Evolutionary conservation across 2,329 filamentous ascomycete genomes (phyloP), one percentile per base, ranked within the genome.

Genomic region (Aspergillus sergii): DNA sequence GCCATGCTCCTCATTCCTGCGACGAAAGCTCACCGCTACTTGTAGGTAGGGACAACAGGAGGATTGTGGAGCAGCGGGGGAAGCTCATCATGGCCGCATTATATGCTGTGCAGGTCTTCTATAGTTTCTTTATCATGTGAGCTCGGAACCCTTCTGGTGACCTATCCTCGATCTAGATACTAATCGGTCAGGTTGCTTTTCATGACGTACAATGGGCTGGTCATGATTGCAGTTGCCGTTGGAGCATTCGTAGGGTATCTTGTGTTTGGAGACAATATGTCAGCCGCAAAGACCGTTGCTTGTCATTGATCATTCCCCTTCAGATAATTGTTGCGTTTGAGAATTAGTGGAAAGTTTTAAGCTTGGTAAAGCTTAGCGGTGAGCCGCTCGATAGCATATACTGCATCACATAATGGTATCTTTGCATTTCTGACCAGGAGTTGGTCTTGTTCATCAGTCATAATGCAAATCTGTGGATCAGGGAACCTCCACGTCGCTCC

Each of bases 181-280:
- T 63, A 32, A 61, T 23, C 28, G 46, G 32, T 23, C 64, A 98
- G 94, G 95, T 84, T 99, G 65, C 81, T 99, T 26, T 99, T 99
- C 80, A 99, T 99, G 95, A 99, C 95, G n/a, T 99, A 99, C 81
- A 99, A 99, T 73, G 95, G 95, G 61, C 96, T 92, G 89, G 89
- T 99, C 70, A 99, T 99, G 95, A 80, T 96, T 69, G 87, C 94
- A 3, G 94, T 98, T 19, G 91, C 91, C 0, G 82, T 96, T 11
- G 95, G 95, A 19, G 94, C 94, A 0, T 96, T 96, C 69, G 78
- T 96, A 51, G 95, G 95, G 50, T 97, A 96, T 75, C 76, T 97
- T 64, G 72, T 90, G 51, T 99, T 97, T 80, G 91, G 92, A 19
- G 86, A 88, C 61, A 83, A 84, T 59, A 88, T 88, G 1, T 85